Evolutionary conservation across 352 stramenopile species (phyloP).

Genomic region (Phytopythium helicoides): DNA sequence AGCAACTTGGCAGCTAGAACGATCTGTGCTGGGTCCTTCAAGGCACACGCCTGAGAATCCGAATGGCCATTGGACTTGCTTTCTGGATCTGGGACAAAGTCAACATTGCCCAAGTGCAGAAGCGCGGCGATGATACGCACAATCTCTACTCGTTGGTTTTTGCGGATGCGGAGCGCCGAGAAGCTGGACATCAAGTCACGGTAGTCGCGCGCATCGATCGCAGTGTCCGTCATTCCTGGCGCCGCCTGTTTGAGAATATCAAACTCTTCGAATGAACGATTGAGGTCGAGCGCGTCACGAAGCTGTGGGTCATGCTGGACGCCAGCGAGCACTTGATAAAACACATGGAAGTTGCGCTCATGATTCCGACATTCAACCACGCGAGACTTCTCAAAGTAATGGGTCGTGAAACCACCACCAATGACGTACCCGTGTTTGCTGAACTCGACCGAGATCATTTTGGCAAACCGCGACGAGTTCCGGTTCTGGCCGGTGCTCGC

Average conservation of each 20-base stretch:
- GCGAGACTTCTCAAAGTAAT: slow-evolving; percentile 84
- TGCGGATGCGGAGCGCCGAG: slow-evolving; percentile 71
- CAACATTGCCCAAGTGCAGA: slow-evolving; percentile 78
- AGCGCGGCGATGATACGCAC: slow-evolving; percentile 71
- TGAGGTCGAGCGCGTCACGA: slow-evolving; percentile 65
- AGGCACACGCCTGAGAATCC: slow-evolving; percentile 46
- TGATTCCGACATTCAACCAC: slow-evolving; percentile 68
- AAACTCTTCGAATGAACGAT: slow-evolving; percentile 55
- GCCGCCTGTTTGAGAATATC: slow-evolving; percentile 50
- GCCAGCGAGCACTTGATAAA: slow-evolving; percentile 89
- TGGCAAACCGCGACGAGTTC: slow-evolving; percentile 78
- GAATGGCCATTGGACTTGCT: slow-evolving; percentile 16
- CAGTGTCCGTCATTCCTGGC: slow-evolving; percentile 35
- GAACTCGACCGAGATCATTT: slow-evolving; percentile 85
- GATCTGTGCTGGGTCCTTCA: slow-evolving; percentile 71
- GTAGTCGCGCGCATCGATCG: slow-evolving; percentile 69
- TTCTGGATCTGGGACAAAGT: slow-evolving; percentile 64
- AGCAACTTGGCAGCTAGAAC: slow-evolving; percentile 63
- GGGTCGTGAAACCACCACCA: slow-evolving; percentile 73
- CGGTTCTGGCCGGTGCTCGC: slow-evolving; percentile 51
- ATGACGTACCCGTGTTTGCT: slow-evolving; percentile 75
- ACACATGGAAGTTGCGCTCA: slow-evolving; percentile 93
- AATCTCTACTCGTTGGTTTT: slow-evolving; percentile 80
- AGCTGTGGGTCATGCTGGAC: slow-evolving; percentile 69
- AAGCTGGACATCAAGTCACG: slow-evolving; percentile 81